These are phyloP conservation scores for Scortechinia acanthostroma DNA, from an alignment of 2,329 filamentous ascomycete species.

Conservation along the genomic window DNA sequence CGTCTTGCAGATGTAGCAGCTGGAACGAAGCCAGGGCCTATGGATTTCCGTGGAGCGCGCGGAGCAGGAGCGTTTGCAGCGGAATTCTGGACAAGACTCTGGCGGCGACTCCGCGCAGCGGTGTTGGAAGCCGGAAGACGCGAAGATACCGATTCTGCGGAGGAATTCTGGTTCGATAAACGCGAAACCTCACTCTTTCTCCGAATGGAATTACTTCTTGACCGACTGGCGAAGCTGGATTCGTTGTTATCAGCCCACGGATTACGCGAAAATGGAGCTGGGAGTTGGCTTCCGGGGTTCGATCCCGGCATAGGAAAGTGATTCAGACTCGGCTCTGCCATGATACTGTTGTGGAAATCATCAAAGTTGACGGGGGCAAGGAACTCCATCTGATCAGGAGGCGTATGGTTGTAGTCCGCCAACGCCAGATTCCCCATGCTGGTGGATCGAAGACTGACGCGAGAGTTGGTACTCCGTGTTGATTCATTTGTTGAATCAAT, in stretches of 20 bases:
- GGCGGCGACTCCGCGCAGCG: background rate
- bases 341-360: constrained; percentile 2
- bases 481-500: background rate
- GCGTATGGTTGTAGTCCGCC: background rate
- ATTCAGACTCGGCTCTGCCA: constrained; percentile 1
- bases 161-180: background rate
- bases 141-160: background rate
- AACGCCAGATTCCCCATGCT: background rate
- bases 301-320: constrained; percentile 1
- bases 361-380: background rate
- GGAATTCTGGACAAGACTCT: background rate
- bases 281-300: background rate
- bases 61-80: background rate
- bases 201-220: background rate
- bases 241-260: background rate
- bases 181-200: background rate
- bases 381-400: background rate
- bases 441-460: background rate
- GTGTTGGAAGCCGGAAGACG: background rate
- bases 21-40: background rate
- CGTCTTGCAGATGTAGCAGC: background rate
- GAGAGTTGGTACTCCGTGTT: background rate
- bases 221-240: background rate
- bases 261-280: background rate
- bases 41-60: background rate